phyloP scores from a whole-genome alignment of 176 grass and related monocot genomes.

The Juncus effusus region DNA sequence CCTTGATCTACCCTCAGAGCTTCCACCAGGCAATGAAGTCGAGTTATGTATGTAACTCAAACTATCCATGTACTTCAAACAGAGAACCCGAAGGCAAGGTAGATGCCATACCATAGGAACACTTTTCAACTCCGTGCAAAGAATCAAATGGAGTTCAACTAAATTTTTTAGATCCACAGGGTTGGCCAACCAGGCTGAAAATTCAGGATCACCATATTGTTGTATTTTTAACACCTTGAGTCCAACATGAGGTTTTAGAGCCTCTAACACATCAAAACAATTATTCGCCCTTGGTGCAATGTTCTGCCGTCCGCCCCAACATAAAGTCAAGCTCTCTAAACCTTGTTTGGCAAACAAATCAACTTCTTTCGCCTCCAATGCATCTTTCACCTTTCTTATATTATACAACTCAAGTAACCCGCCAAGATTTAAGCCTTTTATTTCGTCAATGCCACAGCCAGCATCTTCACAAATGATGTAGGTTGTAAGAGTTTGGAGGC shows the following conservation, averaged over 20 bases:
- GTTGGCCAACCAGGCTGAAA: slow-evolving; percentile 20
- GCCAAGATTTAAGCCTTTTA: slow-evolving; percentile 25
- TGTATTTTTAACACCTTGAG: not conserved
- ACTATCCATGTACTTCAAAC: not conserved
- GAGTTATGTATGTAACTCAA: not conserved
- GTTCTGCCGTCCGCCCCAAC: not conserved
- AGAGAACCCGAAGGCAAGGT: not conserved
- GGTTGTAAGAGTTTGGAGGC: slow-evolving; percentile 11
- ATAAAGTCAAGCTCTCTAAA: not conserved
- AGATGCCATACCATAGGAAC: slow-evolving; percentile 25
- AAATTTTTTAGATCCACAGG: slow-evolving; percentile 10
- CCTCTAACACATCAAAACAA: slow-evolving; percentile 25
- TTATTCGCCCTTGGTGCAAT: not conserved
- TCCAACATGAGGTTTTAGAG: slow-evolving; percentile 2
- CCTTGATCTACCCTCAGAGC: no score
- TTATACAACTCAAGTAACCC: not conserved
- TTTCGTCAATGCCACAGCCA: slow-evolving; percentile 14
- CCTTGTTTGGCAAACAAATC: slow-evolving; percentile 8
- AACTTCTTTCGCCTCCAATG: slow-evolving; percentile 5
- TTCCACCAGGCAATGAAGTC: slow-evolving; percentile 3
- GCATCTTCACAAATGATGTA: not conserved
- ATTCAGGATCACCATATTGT: not conserved
- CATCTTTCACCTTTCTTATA: slow-evolving; percentile 2
- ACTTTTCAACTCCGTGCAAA: not conserved
- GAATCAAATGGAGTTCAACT: not conserved